Percentiles rank a stretch among this genome's conserved stretches.
These are phyloP conservation scores for Anthostomella pinea DNA, from an alignment of 2,329 filamentous ascomycete species.

Conservation along the genomic window DNA sequence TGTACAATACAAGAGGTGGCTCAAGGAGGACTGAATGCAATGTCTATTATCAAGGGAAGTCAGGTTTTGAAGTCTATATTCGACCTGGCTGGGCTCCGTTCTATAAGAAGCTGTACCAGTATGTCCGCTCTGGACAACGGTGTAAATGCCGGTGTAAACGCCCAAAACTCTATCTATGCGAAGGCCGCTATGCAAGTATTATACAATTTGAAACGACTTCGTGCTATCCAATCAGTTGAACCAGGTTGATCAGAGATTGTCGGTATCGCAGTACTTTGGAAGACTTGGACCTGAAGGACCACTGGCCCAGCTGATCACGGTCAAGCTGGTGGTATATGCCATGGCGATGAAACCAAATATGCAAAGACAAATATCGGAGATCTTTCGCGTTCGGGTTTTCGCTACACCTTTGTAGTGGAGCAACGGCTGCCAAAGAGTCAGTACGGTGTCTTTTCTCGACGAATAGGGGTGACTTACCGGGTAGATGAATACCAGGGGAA, in stretches of 20 bases:
- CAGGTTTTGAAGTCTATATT: too few relatives aligned
- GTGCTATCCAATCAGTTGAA: not conserved
- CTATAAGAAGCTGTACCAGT: too few relatives aligned
- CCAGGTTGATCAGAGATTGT: slow-evolving; percentile 16
- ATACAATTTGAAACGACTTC: slow-evolving; percentile 19
- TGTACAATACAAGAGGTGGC: too few relatives aligned
- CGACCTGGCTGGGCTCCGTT: too few relatives aligned
- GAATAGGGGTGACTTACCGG: slow-evolving; percentile 64
- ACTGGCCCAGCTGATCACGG: slow-evolving; percentile 79
- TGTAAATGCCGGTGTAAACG: not conserved
- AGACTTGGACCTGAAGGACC: slow-evolving; percentile 43
- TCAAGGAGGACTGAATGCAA: too few relatives aligned
- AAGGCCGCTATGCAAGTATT: slow-evolving; percentile 23
- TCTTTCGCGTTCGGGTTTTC: slow-evolving; percentile 62
- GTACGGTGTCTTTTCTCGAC: not conserved
- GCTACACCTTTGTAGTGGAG: slow-evolving; percentile 84
- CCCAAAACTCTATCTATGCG: not conserved
- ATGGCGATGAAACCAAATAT: slow-evolving; percentile 84
- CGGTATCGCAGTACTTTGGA: slow-evolving; percentile 55
- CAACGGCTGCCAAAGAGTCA: slow-evolving; percentile 62
- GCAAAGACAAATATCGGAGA: slow-evolving; percentile 72
- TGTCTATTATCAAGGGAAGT: too few relatives aligned
- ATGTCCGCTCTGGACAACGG: not conserved
- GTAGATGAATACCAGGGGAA: slow-evolving; percentile 95
- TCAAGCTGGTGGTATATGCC: slow-evolving; percentile 86